Conservation (phyloP, 345 rosid species). For the Isatis tinctoria region DNA sequence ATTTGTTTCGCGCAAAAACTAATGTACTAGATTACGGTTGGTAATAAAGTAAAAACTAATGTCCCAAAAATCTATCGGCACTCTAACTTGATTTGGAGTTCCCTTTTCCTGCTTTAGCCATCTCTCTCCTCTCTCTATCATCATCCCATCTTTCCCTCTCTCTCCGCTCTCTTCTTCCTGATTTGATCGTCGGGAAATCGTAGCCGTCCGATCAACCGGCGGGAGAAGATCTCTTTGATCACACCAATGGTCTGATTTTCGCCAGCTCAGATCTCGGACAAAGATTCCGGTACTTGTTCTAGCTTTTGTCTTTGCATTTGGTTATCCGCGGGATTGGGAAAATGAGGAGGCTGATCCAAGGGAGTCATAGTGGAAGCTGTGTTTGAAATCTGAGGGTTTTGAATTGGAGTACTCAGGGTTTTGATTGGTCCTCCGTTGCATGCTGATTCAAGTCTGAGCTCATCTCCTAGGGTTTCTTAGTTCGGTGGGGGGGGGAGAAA, state of each 20-base stretch:
- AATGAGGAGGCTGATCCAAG: constrained; percentile 13
- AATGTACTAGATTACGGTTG: too few species aligned
- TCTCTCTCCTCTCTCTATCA: background rate
- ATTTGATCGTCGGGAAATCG: constrained; percentile 26
- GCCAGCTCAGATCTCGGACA: constrained; percentile 28
- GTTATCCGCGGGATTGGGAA: constrained; percentile 1
- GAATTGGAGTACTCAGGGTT: constrained; percentile 8
- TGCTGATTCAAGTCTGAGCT: constrained; percentile 27
- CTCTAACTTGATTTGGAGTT: background rate
- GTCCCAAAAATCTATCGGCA: background rate
- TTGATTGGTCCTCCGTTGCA: constrained; percentile 7
- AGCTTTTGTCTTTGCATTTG: background rate
- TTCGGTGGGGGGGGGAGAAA: background rate
- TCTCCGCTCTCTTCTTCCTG: background rate
- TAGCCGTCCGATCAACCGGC: constrained; percentile 14
- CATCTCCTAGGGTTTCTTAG: constrained; percentile 27
- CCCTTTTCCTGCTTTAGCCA: background rate
- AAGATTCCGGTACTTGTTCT: constrained; percentile 3
- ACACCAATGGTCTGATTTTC: constrained; percentile 8
- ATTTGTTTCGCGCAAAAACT: background rate
- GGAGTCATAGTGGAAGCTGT: constrained; percentile 8
- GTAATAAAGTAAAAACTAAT: too few species aligned
- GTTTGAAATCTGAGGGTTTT: background rate
- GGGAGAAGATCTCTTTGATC: background rate
- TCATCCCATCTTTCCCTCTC: background rate